Evolutionary conservation across 2,329 filamentous ascomycete genomes (phyloP).

Genomic region (Leptographium radiaticola): DNA sequence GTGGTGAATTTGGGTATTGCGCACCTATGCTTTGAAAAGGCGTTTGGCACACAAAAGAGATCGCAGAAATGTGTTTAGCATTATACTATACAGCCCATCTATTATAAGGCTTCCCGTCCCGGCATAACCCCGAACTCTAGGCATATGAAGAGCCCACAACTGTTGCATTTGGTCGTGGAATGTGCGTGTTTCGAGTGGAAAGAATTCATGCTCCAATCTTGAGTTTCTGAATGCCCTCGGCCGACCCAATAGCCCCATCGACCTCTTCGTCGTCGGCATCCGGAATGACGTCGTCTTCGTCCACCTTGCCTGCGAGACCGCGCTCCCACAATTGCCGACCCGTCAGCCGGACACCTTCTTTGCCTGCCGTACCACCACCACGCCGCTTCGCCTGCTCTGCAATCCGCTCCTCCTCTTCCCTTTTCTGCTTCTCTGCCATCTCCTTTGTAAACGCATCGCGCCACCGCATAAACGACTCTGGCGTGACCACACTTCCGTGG

Average conservation of each 20-base stretch:
- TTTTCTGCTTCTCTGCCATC: constrained; percentile 59
- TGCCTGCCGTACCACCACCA: constrained; percentile 1
- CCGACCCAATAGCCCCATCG: constrained; percentile 16
- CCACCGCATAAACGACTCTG: constrained; percentile 77
- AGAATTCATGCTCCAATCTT: constrained; percentile 41
- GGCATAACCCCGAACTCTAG: too few relatives aligned
- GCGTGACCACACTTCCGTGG: constrained; percentile 78
- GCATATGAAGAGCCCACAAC: too few relatives aligned
- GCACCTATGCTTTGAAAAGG: neutral
- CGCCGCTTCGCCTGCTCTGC: constrained; percentile 63
- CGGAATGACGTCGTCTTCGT: constrained; percentile 49
- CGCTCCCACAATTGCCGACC: constrained; percentile 69
- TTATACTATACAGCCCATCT: too few relatives aligned
- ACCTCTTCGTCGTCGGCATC: constrained; percentile 56
- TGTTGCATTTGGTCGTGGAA: too few relatives aligned
- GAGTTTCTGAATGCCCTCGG: constrained; percentile 55
- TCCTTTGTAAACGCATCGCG: constrained; percentile 64
- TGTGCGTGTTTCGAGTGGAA: neutral
- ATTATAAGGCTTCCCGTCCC: too few relatives aligned
- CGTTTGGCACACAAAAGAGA: neutral
- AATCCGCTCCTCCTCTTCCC: constrained; percentile 61
- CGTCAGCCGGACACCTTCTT: constrained; percentile 61
- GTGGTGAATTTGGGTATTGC: too few relatives aligned
- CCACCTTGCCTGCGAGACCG: constrained; percentile 53
- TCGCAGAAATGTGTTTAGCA: neutral